Percentiles rank a stretch among this genome's conserved stretches.
Evolutionary conservation across 331 rosid genomes (phyloP).

Genomic region (Cydonia oblonga): DNA sequence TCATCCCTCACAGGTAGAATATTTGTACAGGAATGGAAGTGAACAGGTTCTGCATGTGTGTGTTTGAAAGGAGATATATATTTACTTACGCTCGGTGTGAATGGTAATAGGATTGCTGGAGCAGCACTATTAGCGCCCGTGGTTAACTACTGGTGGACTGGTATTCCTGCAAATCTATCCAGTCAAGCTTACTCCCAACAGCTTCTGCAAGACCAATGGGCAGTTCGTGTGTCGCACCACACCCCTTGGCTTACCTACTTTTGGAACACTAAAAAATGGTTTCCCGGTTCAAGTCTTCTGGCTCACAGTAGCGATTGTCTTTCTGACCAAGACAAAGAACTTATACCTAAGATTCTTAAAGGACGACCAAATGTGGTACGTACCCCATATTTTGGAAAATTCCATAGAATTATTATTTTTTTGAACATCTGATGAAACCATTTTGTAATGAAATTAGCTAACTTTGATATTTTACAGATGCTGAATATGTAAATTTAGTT

Average conservation of each 20-base stretch:
- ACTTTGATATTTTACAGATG: neutral
- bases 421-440: neutral
- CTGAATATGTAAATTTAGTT: neutral
- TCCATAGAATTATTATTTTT: neutral
- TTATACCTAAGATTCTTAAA: neutral
- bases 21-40: neutral
- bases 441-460: neutral
- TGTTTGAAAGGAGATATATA: neutral
- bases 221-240: constrained; percentile 58
- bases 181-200: constrained; percentile 33
- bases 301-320: constrained; percentile 16
- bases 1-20: constrained; percentile 76
- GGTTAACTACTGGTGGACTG: constrained; percentile 83
- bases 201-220: constrained; percentile 56
- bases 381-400: neutral
- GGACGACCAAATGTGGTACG: constrained; percentile 18
- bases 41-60: neutral
- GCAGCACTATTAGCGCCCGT: constrained; percentile 66
- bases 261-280: constrained; percentile 92
- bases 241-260: constrained; percentile 82
- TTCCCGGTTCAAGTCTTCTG: constrained; percentile 32
- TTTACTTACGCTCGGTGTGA: neutral
- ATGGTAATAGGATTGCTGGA: constrained; percentile 59
- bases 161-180: constrained; percentile 60
- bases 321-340: constrained; percentile 57